phyloP scores from a whole-genome alignment of 1,284 basidiomycete genomes.

The Apiotrichum veenhuisii region DNA sequence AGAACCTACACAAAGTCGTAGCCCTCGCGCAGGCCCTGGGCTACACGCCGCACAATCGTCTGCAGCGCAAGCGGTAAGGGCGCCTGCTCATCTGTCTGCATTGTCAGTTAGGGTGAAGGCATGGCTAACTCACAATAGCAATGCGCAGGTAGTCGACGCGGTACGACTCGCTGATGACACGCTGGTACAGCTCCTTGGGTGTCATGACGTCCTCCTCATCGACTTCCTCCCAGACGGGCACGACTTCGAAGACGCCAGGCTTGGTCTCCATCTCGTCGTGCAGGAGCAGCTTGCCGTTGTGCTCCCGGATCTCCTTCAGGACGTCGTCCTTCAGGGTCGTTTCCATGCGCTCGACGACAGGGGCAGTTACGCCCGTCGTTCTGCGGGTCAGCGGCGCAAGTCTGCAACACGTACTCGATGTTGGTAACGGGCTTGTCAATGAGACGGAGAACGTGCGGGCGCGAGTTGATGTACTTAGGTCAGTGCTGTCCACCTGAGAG shows the following conservation, averaged over 20 bases:
- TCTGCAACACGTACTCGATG: constrained; percentile 64
- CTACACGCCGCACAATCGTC: constrained; percentile 70
- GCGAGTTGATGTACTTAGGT: constrained; percentile 44
- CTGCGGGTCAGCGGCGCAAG: constrained; percentile 48
- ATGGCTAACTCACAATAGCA: constrained; percentile 63
- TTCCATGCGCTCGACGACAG: constrained; percentile 92
- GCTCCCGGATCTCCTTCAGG: constrained; percentile 67
- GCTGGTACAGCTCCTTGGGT: constrained; percentile 60
- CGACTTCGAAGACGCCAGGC: constrained; percentile 81
- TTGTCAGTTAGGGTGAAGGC: constrained; percentile 1
- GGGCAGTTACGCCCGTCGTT: constrained; percentile 89
- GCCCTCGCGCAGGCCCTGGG: constrained; percentile 59
- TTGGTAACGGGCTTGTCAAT: constrained; percentile 86
- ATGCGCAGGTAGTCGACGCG: constrained; percentile 83
- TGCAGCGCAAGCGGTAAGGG: constrained; percentile 80
- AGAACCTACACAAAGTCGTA: constrained; percentile 78
- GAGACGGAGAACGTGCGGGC: constrained; percentile 89
- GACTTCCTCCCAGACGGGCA: constrained; percentile 82
- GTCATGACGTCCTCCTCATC: constrained; percentile 86
- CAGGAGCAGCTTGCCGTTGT: constrained; percentile 77
- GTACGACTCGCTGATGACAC: constrained; percentile 63
- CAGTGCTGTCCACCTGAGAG: background rate
- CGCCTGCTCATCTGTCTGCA: constrained; percentile 90
- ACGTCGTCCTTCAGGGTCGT: constrained; percentile 84
- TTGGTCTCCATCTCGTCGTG: constrained; percentile 96